These are phyloP conservation scores for Clarireedia paspali DNA, from an alignment of 2,329 filamentous ascomycete species.

Conservation along the genomic window DNA sequence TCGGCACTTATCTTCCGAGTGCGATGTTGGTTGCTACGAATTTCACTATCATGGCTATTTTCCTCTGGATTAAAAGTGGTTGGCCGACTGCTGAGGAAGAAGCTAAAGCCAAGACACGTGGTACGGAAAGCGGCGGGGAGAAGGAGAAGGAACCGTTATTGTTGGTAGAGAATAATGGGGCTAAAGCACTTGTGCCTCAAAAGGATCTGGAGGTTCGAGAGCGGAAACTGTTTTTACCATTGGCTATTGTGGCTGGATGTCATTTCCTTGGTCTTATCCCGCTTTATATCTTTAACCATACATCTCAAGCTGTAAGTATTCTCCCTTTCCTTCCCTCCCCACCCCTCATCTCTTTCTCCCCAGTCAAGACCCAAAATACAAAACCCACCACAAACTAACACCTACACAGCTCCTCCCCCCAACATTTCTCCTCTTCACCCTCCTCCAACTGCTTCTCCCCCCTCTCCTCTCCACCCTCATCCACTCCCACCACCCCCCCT, in stretches of 20 bases:
- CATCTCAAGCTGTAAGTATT: constrained; percentile 49
- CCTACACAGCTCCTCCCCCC: constrained; percentile 46
- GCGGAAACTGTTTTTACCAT: constrained; percentile 61
- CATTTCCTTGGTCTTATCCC: constrained; percentile 76
- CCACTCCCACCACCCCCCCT: constrained; percentile 40
- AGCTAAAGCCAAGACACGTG: constrained; percentile 2
- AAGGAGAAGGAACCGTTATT: constrained; percentile 28
- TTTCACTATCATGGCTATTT: constrained; percentile 92
- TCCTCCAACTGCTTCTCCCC: constrained; percentile 49
- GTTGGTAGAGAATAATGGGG: constrained; percentile 15
- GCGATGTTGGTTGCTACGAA: constrained; percentile 96
- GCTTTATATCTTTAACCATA: constrained; percentile 78
- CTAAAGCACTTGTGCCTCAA: constrained; percentile 20
- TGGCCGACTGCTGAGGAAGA: constrained; percentile 22
- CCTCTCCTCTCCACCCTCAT: constrained; percentile 48
- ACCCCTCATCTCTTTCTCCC: too few species aligned
- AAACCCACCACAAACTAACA: not conserved
- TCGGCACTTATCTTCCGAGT: constrained; percentile 91
- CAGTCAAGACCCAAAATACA: not conserved
- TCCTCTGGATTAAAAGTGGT: constrained; percentile 87
- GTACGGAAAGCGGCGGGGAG: constrained; percentile 18
- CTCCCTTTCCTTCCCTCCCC: not conserved
- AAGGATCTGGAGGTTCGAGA: constrained; percentile 22
- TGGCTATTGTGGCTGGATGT: constrained; percentile 62
- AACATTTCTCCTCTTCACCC: constrained; percentile 50